phyloP scores from a whole-genome alignment of 164 flowering plant species.

The Nymphaea colorata region DNA sequence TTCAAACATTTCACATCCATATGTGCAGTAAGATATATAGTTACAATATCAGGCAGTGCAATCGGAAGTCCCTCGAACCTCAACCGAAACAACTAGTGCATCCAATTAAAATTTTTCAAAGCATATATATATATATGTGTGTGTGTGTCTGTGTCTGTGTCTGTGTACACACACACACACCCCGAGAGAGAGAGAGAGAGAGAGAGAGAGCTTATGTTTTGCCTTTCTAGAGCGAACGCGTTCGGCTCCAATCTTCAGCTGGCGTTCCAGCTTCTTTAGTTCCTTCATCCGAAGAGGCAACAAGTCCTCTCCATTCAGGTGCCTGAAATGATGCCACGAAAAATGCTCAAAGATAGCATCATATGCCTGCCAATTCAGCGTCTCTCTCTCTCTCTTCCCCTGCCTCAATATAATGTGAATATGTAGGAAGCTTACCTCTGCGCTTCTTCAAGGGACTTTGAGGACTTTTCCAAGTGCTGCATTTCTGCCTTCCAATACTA shows the following conservation, averaged over 20 bases:
- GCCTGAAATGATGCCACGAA: constrained; percentile 16
- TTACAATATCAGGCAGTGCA: too few species aligned
- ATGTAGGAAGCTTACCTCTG: constrained; percentile 20
- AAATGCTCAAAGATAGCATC: neutral
- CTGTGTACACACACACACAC: too few species aligned
- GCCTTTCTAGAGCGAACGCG: constrained; percentile 54
- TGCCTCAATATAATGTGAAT: neutral
- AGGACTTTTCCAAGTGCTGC: constrained; percentile 29
- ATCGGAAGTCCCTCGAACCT: too few species aligned
- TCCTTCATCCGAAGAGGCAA: constrained; percentile 36
- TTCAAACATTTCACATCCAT: too few species aligned
- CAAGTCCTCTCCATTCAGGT: constrained; percentile 52
- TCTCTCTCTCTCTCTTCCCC: neutral
- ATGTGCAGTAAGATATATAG: too few species aligned
- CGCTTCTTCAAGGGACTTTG: constrained; percentile 30
- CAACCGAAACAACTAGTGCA: too few species aligned
- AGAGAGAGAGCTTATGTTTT: neutral
- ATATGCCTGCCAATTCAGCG: neutral
- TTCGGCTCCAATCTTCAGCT: constrained; percentile 46
- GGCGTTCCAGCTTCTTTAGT: constrained; percentile 47
- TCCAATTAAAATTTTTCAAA: too few species aligned
- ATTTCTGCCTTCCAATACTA: constrained; percentile 49
- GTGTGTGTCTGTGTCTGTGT: too few species aligned
- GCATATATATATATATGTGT: too few species aligned
- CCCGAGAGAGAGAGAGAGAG: too few species aligned